Evolutionary conservation across 2,329 filamentous ascomycete species (phyloP).

Genomic region (Talaromyces sp.): DNA sequence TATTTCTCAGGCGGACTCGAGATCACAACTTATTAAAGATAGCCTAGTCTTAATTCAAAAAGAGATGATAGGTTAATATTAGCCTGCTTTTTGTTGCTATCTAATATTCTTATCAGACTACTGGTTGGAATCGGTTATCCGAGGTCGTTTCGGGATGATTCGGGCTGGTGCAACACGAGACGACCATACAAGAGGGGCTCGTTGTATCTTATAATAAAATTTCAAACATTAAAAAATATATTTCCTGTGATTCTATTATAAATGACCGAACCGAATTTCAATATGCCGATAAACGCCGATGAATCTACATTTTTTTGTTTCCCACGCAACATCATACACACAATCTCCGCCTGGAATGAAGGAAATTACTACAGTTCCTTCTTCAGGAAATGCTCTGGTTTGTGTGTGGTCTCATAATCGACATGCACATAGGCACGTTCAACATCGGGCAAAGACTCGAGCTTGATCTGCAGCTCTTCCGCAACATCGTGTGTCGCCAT

Average conservation of each 20-base stretch:
- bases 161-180: neutral
- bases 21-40: too few species aligned
- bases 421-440: constrained; percentile 96
- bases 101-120: neutral
- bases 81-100: neutral
- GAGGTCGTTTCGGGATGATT: neutral
- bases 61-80: neutral
- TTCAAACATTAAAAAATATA: neutral
- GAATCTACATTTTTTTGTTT: neutral
- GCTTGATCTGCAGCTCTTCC: constrained; percentile 87
- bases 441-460: constrained; percentile 86
- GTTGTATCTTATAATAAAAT: neutral
- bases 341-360: neutral
- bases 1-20: too few species aligned
- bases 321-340: neutral
- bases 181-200: neutral
- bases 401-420: constrained; percentile 94
- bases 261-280: neutral
- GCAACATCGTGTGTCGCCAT: constrained; percentile 85
- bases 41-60: neutral
- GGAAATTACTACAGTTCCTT: constrained; percentile 48
- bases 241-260: neutral
- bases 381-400: constrained; percentile 75
- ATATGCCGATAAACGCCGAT: neutral
- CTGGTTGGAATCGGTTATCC: neutral